phyloP scores from a whole-genome alignment of 495 filamentous ascomycete genomes.

The Copromyces sp. region DNA sequence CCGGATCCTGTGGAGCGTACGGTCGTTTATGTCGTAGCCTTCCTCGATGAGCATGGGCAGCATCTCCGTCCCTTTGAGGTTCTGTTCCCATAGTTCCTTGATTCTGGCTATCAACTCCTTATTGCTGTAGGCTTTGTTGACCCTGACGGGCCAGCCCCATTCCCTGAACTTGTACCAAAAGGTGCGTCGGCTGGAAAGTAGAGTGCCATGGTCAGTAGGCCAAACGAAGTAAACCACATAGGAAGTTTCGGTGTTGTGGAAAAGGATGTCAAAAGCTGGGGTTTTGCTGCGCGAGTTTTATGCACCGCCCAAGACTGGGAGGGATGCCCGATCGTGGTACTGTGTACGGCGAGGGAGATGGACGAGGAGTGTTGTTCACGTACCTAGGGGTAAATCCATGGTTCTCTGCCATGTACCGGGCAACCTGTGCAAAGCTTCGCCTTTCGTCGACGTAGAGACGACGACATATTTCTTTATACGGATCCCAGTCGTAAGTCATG shows the following conservation, averaged over 20 bases:
- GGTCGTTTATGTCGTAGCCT: constrained; percentile 60
- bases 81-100: constrained; percentile 66
- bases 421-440: constrained; percentile 56
- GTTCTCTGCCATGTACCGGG: constrained; percentile 48
- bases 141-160: constrained; percentile 70
- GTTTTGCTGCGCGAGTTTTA: neutral
- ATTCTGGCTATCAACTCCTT: constrained; percentile 52
- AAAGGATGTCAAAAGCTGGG: neutral
- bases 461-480: constrained; percentile 56
- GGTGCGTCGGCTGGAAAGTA: constrained; percentile 50
- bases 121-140: constrained; percentile 60
- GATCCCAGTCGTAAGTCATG: constrained; percentile 73
- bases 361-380: constrained; percentile 1
- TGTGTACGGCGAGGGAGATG: constrained; percentile 6
- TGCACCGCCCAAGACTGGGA: neutral
- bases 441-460: constrained; percentile 66
- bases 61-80: constrained; percentile 62
- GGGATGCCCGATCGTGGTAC: constrained; percentile 9
- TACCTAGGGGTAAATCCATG: constrained; percentile 61
- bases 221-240: constrained; percentile 1
- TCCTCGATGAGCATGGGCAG: constrained; percentile 55
- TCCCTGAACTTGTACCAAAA: constrained; percentile 64
- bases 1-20: constrained; percentile 38
- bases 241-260: constrained; percentile 1
- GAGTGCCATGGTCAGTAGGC: constrained; percentile 6